phyloP scores from a whole-genome alignment of 2,329 filamentous ascomycete genomes.

The Periconia sp. region DNA sequence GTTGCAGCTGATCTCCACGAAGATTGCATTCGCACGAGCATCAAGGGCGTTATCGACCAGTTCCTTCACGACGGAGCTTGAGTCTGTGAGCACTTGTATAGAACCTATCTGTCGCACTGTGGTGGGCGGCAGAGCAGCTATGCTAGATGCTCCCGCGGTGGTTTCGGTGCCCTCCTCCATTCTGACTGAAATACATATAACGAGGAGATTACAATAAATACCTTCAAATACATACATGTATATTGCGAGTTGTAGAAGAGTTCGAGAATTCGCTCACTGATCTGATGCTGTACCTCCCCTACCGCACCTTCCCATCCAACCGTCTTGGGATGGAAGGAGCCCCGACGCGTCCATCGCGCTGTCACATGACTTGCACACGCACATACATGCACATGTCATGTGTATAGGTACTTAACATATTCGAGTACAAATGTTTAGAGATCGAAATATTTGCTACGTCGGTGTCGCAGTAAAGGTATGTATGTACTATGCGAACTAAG shows the following conservation, averaged over 20 bases:
- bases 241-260: neutral
- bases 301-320: neutral
- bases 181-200: neutral
- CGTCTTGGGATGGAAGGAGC: slow-evolving; percentile 11
- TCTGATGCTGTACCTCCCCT: neutral
- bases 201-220: neutral
- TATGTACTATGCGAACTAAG: no score
- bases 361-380: slow-evolving; percentile 15
- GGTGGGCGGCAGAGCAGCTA: slow-evolving; percentile 45
- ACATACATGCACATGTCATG: neutral
- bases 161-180: neutral
- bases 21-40: slow-evolving; percentile 66
- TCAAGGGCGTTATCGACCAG: slow-evolving; percentile 78
- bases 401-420: neutral
- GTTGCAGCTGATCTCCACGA: slow-evolving; percentile 65
- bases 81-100: slow-evolving; percentile 60
- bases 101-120: slow-evolving; percentile 62
- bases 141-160: slow-evolving; percentile 21
- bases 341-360: slow-evolving; percentile 11
- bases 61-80: slow-evolving; percentile 70
- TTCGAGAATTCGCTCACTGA: neutral
- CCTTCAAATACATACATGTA: neutral
- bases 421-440: no score
- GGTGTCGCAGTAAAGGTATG: no score
- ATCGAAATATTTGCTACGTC: no score